Conservation (phyloP, 768 basidiomycete species). For the Xerocomus potaroensis region DNA sequence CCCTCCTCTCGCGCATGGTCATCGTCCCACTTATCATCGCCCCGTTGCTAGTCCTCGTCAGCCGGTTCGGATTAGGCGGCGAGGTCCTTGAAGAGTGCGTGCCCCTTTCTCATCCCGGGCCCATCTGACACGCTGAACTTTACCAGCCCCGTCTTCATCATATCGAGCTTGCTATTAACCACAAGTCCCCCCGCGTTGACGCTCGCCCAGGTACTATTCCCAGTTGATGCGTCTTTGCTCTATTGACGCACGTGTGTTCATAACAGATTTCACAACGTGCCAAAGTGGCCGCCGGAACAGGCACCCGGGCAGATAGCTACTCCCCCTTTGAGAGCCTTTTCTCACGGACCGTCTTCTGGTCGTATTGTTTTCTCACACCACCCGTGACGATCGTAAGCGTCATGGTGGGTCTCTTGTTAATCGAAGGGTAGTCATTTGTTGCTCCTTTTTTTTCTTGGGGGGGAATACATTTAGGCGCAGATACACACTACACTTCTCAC, state of each 20-base stretch:
- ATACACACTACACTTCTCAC: neutral
- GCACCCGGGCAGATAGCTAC: neutral
- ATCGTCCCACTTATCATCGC: conserved; percentile 75
- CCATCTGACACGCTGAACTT: neutral
- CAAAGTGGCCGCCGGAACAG: neutral
- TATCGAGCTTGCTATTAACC: conserved; percentile 79
- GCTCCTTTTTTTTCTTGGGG: neutral
- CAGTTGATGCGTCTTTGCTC: neutral
- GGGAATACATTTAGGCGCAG: neutral
- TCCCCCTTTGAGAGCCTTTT: conserved; percentile 79
- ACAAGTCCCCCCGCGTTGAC: conserved; percentile 79
- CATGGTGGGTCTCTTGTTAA: conserved; percentile 63
- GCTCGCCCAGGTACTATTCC: conserved; percentile 49
- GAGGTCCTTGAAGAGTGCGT: conserved; percentile 66
- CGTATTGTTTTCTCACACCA: conserved; percentile 85
- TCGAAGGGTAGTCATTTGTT: conserved; percentile 51
- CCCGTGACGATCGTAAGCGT: conserved; percentile 78
- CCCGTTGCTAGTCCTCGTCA: conserved; percentile 66
- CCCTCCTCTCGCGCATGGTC: conserved; percentile 83
- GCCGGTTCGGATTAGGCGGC: conserved; percentile 40
- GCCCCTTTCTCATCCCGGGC: neutral
- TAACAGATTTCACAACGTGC: conserved; percentile 22
- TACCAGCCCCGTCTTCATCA: conserved; percentile 77
- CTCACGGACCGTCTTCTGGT: conserved; percentile 89
- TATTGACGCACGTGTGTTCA: neutral